Percentiles rank a stretch among this genome's conserved stretches.
Conservation (phyloP, 306 rosid species). For the Hippophae tibetana region DNA sequence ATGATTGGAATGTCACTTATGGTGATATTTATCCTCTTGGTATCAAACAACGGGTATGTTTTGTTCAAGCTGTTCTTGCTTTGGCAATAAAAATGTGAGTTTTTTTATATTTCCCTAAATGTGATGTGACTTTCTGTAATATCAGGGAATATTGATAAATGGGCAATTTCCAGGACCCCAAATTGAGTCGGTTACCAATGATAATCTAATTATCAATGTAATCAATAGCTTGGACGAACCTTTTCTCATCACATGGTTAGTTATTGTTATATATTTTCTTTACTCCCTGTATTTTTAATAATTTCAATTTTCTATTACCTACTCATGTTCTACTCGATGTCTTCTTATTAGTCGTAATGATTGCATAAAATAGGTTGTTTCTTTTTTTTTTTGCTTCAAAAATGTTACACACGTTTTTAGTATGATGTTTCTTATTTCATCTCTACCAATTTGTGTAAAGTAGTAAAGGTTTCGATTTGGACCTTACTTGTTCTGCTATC, state of each 20-base stretch:
- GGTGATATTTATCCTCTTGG: slow-evolving; percentile 92
- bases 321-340: background rate
- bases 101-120: background rate
- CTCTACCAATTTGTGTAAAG: too few species aligned
- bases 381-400: too few species aligned
- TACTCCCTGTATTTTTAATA: background rate
- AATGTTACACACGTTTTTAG: too few species aligned
- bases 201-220: slow-evolving; percentile 69
- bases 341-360: too few species aligned
- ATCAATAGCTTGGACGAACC: slow-evolving; percentile 80
- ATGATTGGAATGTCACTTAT: slow-evolving; percentile 64
- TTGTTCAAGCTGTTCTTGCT: background rate
- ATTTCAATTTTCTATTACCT: background rate
- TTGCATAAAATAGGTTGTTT: too few species aligned
- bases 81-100: background rate
- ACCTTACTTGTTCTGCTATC: too few species aligned
- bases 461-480: too few species aligned
- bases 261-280: slow-evolving; percentile 4
- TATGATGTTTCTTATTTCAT: too few species aligned
- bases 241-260: slow-evolving; percentile 73
- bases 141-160: slow-evolving; percentile 79
- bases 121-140: slow-evolving; percentile 10
- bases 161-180: slow-evolving; percentile 91
- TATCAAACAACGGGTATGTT: slow-evolving; percentile 54
- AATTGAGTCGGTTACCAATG: slow-evolving; percentile 73